phyloP scores from a whole-genome alignment of 345 rosid species.

The Crucihimalaya himalaica region DNA sequence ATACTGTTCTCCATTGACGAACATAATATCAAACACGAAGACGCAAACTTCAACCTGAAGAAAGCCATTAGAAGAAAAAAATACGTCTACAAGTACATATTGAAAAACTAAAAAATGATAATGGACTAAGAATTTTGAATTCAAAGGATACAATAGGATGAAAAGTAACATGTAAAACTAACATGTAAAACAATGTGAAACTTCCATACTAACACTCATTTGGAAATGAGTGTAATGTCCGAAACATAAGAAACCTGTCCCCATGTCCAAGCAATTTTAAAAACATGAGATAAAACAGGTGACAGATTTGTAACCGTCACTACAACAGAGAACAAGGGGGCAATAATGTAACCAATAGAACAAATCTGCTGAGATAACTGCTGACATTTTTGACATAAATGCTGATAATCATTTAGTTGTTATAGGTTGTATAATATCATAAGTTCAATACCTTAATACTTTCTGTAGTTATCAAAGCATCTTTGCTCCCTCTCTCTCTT shows the following conservation, averaged over 20 bases:
- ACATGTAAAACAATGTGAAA: not conserved
- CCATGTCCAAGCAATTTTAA: not conserved
- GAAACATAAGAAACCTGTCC: not conserved
- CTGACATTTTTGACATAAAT: not conserved
- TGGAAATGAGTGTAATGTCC: not conserved
- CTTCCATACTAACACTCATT: slow-evolving; percentile 1
- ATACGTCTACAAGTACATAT: slow-evolving; percentile 10
- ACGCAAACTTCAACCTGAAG: slow-evolving; percentile 85
- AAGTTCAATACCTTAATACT: slow-evolving; percentile 61
- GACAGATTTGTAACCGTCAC: not conserved
- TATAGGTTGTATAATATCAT: not conserved
- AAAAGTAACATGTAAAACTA: not conserved
- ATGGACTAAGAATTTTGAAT: not conserved
- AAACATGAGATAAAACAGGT: not conserved
- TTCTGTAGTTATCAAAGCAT: slow-evolving; percentile 52
- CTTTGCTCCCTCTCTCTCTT: slow-evolving; percentile 85
- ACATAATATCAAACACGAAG: slow-evolving; percentile 87
- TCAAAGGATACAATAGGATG: not conserved
- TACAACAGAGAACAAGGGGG: slow-evolving; percentile 1
- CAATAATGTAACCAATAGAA: not conserved
- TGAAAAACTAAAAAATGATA: not conserved
- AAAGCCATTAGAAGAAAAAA: slow-evolving; percentile 20
- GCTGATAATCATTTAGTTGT: not conserved
- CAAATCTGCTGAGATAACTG: not conserved
- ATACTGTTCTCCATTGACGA: slow-evolving; percentile 80